Evolutionary conservation across 805 yeast genomes (phyloP).

Genomic region (Ogataea thermomethanolica): DNA sequence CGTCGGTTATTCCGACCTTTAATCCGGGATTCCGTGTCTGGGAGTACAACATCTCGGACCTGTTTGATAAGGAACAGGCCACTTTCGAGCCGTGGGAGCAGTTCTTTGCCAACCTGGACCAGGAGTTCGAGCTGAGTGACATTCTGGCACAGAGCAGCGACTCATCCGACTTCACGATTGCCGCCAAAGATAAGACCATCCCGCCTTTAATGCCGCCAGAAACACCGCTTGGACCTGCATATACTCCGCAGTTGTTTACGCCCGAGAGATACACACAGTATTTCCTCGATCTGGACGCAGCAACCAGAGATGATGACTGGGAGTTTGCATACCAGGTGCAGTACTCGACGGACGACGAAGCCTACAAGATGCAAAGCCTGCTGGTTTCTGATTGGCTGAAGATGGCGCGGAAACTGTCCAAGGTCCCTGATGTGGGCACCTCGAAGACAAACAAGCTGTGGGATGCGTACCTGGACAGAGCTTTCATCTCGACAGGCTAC

Average conservation of each 20-base stretch:
- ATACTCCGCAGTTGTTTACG: conserved; percentile 63
- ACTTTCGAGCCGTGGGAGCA: conserved; percentile 51
- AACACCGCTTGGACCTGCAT: conserved; percentile 70
- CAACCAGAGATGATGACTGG: conserved; percentile 37
- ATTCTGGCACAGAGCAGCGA: conserved; percentile 22
- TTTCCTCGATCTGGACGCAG: conserved; percentile 53
- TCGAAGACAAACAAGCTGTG: conserved; percentile 42
- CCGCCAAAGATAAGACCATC: conserved; percentile 51
- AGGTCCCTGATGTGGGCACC: conserved; percentile 9
- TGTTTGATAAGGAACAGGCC: conserved; percentile 27
- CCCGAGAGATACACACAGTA: conserved; percentile 74
- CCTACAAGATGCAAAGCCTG: conserved; percentile 51
- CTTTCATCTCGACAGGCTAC: conserved; percentile 65
- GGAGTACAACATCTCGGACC: conserved; percentile 74
- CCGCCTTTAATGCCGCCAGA: conserved; percentile 56
- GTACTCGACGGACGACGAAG: conserved; percentile 61
- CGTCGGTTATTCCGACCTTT: conserved; percentile 80
- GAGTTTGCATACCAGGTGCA: conserved; percentile 60
- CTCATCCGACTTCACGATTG: conserved; percentile 11
- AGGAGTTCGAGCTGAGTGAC: conserved; percentile 29
- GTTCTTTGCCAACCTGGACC: conserved; percentile 50
- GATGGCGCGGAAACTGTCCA: conserved; percentile 51
- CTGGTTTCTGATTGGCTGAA: conserved; percentile 62
- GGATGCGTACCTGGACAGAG: conserved; percentile 52
- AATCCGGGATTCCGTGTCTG: conserved; percentile 81